A percentile compares a stretch with the other conserved stretches of the same genome.
Conservation (phyloP, 768 basidiomycete species). For the Epithele typhae region DNA sequence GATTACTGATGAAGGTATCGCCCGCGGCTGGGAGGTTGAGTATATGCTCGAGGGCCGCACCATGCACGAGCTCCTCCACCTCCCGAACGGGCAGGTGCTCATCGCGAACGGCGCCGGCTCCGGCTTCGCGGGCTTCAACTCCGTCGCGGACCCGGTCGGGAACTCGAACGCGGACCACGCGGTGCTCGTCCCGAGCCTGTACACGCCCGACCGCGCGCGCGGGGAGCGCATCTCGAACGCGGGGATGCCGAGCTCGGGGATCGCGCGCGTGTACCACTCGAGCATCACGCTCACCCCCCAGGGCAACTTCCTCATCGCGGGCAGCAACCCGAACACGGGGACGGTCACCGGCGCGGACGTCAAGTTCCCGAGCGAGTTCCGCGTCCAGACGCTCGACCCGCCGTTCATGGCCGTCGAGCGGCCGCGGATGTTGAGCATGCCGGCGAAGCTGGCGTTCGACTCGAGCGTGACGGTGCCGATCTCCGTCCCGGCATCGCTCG, state of each 20-base stretch:
- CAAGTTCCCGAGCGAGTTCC: constrained; percentile 79
- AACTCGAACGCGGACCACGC: constrained; percentile 76
- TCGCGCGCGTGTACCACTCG: constrained; percentile 78
- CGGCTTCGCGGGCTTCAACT: constrained; percentile 75
- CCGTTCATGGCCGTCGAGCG: constrained; percentile 69
- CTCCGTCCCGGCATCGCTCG: constrained; percentile 32
- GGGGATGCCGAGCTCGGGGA: constrained; percentile 59
- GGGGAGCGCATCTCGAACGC: constrained; percentile 54
- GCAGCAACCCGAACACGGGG: constrained; percentile 81
- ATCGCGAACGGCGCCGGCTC: constrained; percentile 72
- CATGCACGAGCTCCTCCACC: constrained; percentile 79
- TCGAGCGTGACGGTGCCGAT: constrained; percentile 46
- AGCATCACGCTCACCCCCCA: constrained; percentile 72
- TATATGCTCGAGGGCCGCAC: constrained; percentile 67
- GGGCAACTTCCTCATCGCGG: constrained; percentile 73
- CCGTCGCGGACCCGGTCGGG: constrained; percentile 64
- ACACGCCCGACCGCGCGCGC: constrained; percentile 48
- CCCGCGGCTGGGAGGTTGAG: constrained; percentile 69
- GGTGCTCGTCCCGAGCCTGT: constrained; percentile 60
- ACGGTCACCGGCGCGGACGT: constrained; percentile 45
- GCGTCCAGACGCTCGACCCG: constrained; percentile 82
- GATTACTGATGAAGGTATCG: constrained; percentile 60
- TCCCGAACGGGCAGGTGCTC: constrained; percentile 73
- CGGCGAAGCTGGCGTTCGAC: constrained; percentile 39
- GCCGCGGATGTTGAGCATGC: constrained; percentile 42